Conservation (phyloP, 2,329 filamentous ascomycete genomes). For the Aspergillus aculeatinus region DNA sequence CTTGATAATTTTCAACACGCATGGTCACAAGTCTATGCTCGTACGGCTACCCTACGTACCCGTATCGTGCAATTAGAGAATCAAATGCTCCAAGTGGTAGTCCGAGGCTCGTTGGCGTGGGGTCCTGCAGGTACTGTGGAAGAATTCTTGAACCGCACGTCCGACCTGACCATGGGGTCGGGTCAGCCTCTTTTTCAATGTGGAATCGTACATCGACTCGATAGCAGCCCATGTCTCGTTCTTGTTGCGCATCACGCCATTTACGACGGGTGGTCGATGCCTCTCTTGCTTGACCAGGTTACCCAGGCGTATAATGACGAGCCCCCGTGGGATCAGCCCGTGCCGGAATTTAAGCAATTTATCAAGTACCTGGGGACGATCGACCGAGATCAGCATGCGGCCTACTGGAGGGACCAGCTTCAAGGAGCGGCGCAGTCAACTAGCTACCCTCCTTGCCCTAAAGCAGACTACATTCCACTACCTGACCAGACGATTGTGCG, state of each 20-base stretch:
- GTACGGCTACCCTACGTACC: neutral
- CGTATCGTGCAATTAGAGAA: no score
- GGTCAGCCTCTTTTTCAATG: neutral
- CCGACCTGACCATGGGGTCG: neutral
- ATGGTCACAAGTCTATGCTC: slow-evolving; percentile 2
- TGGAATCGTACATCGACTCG: neutral
- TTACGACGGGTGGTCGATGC: slow-evolving; percentile 45
- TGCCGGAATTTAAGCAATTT: slow-evolving; percentile 46
- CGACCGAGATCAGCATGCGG: neutral
- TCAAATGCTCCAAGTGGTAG: no score
- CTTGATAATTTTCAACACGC: neutral
- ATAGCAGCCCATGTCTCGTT: neutral
- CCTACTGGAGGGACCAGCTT: neutral
- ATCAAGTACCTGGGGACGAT: slow-evolving; percentile 39
- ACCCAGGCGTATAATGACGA: slow-evolving; percentile 17
- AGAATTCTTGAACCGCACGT: neutral
- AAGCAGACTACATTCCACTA: neutral
- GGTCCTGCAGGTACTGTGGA: no score
- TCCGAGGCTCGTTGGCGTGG: no score
- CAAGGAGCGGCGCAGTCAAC: neutral
- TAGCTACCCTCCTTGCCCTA: neutral
- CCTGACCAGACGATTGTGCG: no score
- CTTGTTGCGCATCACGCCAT: slow-evolving; percentile 41
- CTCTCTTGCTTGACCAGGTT: slow-evolving; percentile 24
- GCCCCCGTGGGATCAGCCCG: slow-evolving; percentile 44